Conservation (phyloP, 2,329 filamentous ascomycete genomes). For the Chalara sp. region DNA sequence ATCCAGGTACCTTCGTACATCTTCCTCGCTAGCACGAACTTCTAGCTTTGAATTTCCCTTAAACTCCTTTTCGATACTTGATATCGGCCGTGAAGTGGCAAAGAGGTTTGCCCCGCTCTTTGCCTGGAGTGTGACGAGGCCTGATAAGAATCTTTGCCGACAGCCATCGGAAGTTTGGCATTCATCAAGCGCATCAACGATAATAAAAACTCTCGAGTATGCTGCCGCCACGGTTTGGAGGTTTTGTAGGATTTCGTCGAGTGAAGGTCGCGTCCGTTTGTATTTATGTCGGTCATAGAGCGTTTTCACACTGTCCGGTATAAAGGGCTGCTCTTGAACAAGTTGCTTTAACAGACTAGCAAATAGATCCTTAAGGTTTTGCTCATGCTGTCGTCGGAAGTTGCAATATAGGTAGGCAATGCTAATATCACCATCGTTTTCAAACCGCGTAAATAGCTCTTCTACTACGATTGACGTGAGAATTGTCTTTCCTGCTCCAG, state of each 20-base stretch:
- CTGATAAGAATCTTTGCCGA: background rate
- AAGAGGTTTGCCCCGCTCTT: background rate
- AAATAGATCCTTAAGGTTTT: background rate
- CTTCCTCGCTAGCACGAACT: background rate
- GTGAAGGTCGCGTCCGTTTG: background rate
- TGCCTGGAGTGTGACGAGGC: background rate
- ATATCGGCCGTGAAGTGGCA: background rate
- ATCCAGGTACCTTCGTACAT: constrained; percentile 1
- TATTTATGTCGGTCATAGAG: background rate
- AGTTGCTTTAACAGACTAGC: background rate
- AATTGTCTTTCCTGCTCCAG: background rate
- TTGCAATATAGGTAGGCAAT: constrained; percentile 11
- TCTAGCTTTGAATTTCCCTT: background rate
- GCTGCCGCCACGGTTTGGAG: background rate
- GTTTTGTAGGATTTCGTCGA: background rate
- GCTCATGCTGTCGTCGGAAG: background rate
- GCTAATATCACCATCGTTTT: background rate
- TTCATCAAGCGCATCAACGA: background rate
- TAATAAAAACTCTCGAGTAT: background rate
- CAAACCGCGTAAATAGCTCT: background rate
- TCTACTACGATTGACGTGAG: background rate
- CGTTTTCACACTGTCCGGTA: background rate
- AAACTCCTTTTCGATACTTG: background rate
- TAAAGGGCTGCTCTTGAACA: background rate
- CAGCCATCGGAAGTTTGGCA: background rate